Conservation (phyloP, 345 rosid species). For the Pugionium dolabratum region DNA sequence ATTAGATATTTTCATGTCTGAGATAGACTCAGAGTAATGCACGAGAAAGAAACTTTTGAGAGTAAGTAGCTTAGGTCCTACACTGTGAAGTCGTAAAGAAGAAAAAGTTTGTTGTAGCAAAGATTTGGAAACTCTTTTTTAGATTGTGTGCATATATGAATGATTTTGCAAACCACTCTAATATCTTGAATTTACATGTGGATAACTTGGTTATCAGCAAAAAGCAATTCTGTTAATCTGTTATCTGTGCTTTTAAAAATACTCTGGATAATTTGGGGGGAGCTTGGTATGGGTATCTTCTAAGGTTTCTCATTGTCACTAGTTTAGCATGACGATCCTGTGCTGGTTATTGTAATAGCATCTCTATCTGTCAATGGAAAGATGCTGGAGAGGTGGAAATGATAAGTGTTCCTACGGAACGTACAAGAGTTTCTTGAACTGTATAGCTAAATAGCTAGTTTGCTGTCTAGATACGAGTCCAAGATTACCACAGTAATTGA, state of each 20-base stretch:
- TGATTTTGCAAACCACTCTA: no score
- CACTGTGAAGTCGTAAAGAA: not conserved
- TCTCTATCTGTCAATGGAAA: constrained; percentile 9
- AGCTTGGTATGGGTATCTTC: not conserved
- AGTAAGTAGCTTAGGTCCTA: not conserved
- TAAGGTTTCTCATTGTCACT: constrained; percentile 10
- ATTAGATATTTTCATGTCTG: constrained; percentile 8
- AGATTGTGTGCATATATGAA: no score
- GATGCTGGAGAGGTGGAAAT: not conserved
- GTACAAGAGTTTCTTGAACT: constrained; percentile 4
- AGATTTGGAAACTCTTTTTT: not conserved
- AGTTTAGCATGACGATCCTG: constrained; percentile 1
- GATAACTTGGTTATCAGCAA: no score
- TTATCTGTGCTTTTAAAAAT: not conserved
- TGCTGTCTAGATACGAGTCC: constrained; percentile 1
- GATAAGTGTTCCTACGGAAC: not conserved
- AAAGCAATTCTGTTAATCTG: constrained; percentile 17
- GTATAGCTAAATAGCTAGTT: not conserved
- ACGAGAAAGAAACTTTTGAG: not conserved
- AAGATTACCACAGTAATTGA: not conserved
- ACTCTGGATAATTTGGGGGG: not conserved
- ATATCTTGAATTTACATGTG: no score
- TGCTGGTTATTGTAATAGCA: not conserved
- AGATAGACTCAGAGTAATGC: constrained; percentile 14
- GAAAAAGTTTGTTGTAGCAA: not conserved